Conservation (phyloP, 768 basidiomycete species). For the Glaciozyma antarctica region DNA sequence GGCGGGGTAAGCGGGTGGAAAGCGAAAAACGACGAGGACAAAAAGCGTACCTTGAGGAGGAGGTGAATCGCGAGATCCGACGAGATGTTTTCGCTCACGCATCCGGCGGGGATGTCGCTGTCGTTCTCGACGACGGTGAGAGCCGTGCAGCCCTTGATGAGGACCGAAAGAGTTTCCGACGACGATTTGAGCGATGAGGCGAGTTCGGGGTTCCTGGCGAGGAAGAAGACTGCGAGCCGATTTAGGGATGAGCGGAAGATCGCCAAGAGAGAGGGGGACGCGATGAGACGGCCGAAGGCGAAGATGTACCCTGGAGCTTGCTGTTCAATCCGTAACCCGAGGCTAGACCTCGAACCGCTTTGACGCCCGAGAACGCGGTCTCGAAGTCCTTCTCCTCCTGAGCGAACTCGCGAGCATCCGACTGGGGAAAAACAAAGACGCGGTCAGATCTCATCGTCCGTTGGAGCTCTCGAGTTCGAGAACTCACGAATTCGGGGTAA, state of each 20-base stretch:
- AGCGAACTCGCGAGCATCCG: constrained; percentile 38
- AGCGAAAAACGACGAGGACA: not conserved
- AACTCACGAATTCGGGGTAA: constrained; percentile 68
- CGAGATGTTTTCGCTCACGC: constrained; percentile 71
- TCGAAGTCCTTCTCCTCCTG: constrained; percentile 79
- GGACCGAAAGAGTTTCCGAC: constrained; percentile 48
- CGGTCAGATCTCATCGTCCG: not conserved
- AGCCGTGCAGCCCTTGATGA: constrained; percentile 81
- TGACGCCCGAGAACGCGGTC: constrained; percentile 67
- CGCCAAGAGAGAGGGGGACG: not conserved
- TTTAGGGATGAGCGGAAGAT: not conserved
- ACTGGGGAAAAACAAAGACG: not conserved
- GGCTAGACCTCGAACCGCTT: constrained; percentile 70
- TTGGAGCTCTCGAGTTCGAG: not conserved
- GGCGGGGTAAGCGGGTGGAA: not conserved
- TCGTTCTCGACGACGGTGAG: constrained; percentile 57
- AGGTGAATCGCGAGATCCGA: constrained; percentile 66
- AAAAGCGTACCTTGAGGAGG: constrained; percentile 62
- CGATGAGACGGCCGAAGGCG: too few species aligned
- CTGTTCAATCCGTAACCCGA: constrained; percentile 80
- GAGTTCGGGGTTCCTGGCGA: constrained; percentile 53
- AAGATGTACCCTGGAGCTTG: constrained; percentile 63
- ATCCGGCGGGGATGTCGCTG: constrained; percentile 71
- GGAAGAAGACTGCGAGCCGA: constrained; percentile 57
- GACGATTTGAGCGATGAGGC: constrained; percentile 51